A percentile compares a stretch with the other conserved stretches of the same genome.
Evolutionary conservation across 1,284 basidiomycete species (phyloP).

Genomic region (Trichosporon sp.): DNA sequence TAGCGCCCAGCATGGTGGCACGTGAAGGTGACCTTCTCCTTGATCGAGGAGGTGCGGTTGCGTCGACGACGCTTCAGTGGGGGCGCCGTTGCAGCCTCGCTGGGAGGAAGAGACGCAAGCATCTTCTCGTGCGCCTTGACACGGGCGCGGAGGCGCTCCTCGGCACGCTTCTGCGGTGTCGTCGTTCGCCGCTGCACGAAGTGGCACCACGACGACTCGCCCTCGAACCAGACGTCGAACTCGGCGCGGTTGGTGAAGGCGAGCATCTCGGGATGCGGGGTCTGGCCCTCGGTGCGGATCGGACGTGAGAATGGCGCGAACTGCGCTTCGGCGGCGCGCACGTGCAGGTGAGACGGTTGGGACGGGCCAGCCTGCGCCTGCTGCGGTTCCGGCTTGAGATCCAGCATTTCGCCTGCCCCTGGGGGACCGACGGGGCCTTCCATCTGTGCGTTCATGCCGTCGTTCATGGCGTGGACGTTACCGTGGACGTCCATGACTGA

Average conservation of each 20-base stretch:
- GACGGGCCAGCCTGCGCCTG: conserved; percentile 4
- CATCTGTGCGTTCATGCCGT: conserved; percentile 11
- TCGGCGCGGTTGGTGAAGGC: conserved; percentile 38
- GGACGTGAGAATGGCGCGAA: conserved; percentile 44
- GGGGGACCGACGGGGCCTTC: conserved; percentile 12
- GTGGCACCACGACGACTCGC: conserved; percentile 54
- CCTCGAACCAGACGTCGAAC: conserved; percentile 50
- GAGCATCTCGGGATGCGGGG: conserved; percentile 44
- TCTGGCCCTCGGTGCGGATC: conserved; percentile 37
- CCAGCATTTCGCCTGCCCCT: conserved; percentile 19
- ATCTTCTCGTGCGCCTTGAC: conserved; percentile 44
- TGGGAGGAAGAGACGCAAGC: conserved; percentile 43
- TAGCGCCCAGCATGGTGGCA: conserved; percentile 55
- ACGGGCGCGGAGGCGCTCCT: conserved; percentile 51
- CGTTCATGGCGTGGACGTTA: conserved; percentile 23
- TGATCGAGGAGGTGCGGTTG: conserved; percentile 43
- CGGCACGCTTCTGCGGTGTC: conserved; percentile 51
- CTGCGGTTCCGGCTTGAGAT: conserved; percentile 21
- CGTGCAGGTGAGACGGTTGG: background rate
- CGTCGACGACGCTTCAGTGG: conserved; percentile 49
- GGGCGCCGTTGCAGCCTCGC: conserved; percentile 43
- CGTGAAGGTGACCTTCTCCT: conserved; percentile 54
- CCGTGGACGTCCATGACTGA: conserved; percentile 19
- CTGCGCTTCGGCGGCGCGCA: conserved; percentile 25
- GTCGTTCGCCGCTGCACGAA: conserved; percentile 54